A percentile compares a stretch with the other conserved stretches of the same genome.
These are phyloP conservation scores for Sporothrix curviconia DNA, from an alignment of 2,329 filamentous ascomycete species.

Conservation along the genomic window DNA sequence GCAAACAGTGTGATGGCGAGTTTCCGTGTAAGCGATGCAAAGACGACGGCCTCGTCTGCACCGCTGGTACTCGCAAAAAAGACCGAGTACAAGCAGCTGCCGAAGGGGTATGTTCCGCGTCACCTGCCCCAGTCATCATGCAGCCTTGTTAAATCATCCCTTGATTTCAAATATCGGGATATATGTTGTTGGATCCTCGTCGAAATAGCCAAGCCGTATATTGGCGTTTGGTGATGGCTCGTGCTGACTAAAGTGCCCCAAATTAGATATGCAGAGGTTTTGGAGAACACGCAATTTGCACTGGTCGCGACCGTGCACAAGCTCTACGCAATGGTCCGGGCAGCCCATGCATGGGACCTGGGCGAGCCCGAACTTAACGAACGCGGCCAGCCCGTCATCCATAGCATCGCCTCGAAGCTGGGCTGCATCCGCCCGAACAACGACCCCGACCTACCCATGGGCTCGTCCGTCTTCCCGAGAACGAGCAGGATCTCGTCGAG, in stretches of 20 bases:
- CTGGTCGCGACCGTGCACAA: slow-evolving; percentile 60
- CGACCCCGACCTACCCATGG: slow-evolving; percentile 51
- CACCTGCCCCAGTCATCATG: background rate
- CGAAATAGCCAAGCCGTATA: too few relatives aligned
- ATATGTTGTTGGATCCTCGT: too few relatives aligned
- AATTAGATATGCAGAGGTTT: slow-evolving; percentile 54
- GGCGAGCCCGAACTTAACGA: slow-evolving; percentile 60
- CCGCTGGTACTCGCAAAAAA: slow-evolving; percentile 58
- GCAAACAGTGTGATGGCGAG: slow-evolving; percentile 53
- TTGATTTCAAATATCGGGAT: background rate
- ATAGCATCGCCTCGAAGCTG: slow-evolving; percentile 58
- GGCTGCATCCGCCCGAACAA: slow-evolving; percentile 58
- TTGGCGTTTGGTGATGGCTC: background rate
- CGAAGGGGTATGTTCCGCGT: slow-evolving; percentile 46
- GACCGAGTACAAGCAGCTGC: slow-evolving; percentile 62
- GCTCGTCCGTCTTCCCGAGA: slow-evolving; percentile 53
- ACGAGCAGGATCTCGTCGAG: slow-evolving; percentile 51
- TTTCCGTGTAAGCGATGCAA: slow-evolving; percentile 62
- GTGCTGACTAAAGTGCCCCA: background rate
- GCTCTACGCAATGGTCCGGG: slow-evolving; percentile 58
- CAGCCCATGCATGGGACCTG: slow-evolving; percentile 51
- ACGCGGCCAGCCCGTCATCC: slow-evolving; percentile 55
- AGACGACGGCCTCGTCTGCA: slow-evolving; percentile 58
- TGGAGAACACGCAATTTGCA: slow-evolving; percentile 59
- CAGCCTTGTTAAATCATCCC: background rate